phyloP scores from a whole-genome alignment of 495 filamentous ascomycete genomes.

The Aspergillus hancockii region DNA sequence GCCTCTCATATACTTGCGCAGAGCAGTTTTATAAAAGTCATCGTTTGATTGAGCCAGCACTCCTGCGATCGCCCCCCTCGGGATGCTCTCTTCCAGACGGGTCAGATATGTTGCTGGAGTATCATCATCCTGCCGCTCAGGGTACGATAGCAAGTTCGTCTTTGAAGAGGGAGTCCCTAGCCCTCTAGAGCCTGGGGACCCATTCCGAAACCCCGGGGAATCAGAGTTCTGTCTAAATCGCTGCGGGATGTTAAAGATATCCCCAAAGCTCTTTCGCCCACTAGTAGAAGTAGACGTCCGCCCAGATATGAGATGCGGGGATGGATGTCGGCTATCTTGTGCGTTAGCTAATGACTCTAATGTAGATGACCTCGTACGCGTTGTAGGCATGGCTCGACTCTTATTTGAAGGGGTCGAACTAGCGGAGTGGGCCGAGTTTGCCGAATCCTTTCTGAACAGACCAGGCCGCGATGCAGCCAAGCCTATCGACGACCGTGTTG shows the following conservation, averaged over 20 bases:
- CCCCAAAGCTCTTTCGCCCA: constrained; percentile 86
- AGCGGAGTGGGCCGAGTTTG: constrained; percentile 66
- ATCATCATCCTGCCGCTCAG: constrained; percentile 82
- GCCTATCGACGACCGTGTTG: constrained; percentile 53
- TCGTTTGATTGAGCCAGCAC: constrained; percentile 82
- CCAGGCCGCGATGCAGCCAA: constrained; percentile 41
- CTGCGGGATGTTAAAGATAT: constrained; percentile 73
- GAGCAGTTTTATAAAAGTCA: constrained; percentile 74
- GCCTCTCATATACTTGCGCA: constrained; percentile 91
- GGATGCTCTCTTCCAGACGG: constrained; percentile 75
- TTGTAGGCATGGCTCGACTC: constrained; percentile 20
- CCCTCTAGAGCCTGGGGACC: constrained; percentile 51
- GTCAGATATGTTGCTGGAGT: constrained; percentile 86
- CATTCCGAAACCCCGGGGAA: constrained; percentile 59
- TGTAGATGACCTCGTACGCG: constrained; percentile 81
- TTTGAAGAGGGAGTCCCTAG: constrained; percentile 70
- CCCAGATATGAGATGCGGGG: constrained; percentile 56
- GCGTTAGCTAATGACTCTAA: constrained; percentile 68
- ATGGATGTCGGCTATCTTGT: constrained; percentile 58
- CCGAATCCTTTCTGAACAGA: constrained; percentile 61
- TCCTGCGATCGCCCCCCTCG: constrained; percentile 75
- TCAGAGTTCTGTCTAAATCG: constrained; percentile 79
- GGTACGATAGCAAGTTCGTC: constrained; percentile 65
- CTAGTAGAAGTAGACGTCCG: constrained; percentile 80
- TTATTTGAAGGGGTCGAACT: constrained; percentile 67